phyloP scores from a whole-genome alignment of 2,329 filamentous ascomycete genomes.

The Calonectria leucothoes region DNA sequence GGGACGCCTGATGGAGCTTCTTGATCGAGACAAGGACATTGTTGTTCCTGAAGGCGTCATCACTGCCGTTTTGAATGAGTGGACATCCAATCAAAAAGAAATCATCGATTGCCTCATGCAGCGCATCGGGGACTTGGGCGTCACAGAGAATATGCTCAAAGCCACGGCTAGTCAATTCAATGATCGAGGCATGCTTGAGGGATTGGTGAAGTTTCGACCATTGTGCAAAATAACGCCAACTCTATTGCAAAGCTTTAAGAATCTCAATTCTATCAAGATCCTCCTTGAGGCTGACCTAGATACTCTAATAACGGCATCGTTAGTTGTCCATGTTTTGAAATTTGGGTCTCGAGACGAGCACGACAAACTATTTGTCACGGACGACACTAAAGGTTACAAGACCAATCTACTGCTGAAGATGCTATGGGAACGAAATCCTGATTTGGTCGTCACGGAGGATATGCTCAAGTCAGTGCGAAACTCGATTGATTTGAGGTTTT shows the following conservation, averaged over 20 bases:
- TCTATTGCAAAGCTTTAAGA: not conserved
- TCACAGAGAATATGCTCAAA: not conserved
- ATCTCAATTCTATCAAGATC: not conserved
- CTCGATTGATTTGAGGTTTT: not conserved
- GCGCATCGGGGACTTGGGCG: not conserved
- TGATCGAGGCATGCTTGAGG: not conserved
- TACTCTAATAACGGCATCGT: not conserved
- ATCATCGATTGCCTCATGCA: not conserved
- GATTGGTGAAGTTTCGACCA: not conserved
- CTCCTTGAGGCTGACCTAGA: not conserved
- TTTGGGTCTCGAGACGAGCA: not conserved
- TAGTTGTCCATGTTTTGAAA: not conserved
- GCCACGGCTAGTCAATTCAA: not conserved
- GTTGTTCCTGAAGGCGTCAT: not conserved
- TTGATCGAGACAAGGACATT: not conserved
- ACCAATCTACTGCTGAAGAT: not conserved
- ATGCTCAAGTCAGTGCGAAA: not conserved
- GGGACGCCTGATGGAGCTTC: not conserved
- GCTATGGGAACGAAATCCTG: not conserved
- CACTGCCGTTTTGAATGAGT: not conserved
- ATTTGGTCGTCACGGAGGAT: not conserved
- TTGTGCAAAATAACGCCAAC: not conserved
- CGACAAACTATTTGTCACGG: not conserved
- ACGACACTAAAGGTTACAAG: not conserved
- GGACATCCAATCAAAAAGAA: not conserved